Conservation (phyloP, 495 filamentous ascomycete genomes). For the Podospora pseudopauciseta region DNA sequence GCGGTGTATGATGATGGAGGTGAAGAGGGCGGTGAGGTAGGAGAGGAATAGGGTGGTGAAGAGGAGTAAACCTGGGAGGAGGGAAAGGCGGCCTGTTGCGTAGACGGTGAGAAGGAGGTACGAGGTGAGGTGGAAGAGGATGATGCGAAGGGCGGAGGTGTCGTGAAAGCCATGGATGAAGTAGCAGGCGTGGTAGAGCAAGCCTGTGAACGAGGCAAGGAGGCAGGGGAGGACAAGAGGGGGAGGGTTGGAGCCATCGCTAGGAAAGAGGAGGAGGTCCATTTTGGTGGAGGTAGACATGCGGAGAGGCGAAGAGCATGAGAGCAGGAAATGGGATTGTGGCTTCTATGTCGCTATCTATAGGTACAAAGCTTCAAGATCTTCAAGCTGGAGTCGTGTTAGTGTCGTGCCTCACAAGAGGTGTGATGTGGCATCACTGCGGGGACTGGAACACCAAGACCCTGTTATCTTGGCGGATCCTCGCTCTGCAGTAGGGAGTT, state of each 20-base stretch:
- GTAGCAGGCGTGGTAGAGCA: constrained; percentile 20
- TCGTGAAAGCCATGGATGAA: constrained; percentile 21
- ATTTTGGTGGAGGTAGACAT: background rate
- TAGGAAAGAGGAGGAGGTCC: too few species aligned
- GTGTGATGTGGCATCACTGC: background rate
- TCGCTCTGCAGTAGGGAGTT: too few species aligned
- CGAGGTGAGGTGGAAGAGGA: constrained; percentile 3
- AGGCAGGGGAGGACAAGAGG: constrained; percentile 1
- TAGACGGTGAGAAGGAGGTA: background rate
- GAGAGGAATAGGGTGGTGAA: constrained; percentile 5
- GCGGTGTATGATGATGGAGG: constrained; percentile 46
- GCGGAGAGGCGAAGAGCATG: background rate
- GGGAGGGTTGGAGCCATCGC: too few species aligned
- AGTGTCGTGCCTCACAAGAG: too few species aligned
- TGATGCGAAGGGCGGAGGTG: constrained; percentile 10
- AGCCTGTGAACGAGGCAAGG: constrained; percentile 7
- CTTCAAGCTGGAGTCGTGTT: too few species aligned
- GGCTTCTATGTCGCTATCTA: too few species aligned
- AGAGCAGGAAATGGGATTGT: too few species aligned
- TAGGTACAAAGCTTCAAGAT: too few species aligned
- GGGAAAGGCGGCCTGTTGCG: background rate
- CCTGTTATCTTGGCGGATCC: background rate
- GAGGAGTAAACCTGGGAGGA: background rate
- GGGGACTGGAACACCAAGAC: background rate
- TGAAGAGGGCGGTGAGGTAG: constrained; percentile 37